Base-by-base conservation (phyloP, 1,284 basidiomycete genomes). In the Cystobasidium sp. region DNA sequence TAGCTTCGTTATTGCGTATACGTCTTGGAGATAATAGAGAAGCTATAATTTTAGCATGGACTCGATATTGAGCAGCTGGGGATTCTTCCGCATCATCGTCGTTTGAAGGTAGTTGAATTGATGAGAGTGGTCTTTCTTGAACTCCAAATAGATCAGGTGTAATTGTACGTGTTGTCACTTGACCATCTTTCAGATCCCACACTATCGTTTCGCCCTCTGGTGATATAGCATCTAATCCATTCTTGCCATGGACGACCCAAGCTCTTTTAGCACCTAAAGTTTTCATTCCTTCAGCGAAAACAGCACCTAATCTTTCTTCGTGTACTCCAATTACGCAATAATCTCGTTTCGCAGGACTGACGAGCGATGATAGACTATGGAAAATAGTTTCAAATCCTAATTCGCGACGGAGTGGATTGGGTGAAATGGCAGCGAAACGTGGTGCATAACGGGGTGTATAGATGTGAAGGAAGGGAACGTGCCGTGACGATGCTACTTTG, bases 351-450 rank as follows among this genome's bases (percentile, higher is more conserved):
- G 92, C 91, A 0, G 96, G 97, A 83, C 97, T 98, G 84, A 97
- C 91, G 51, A 98, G 86, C 0, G 96, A 96, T 0, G 96, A 95
- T 52, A 98, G 87, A 74, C 96, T 85, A 84, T 99, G 98, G 88
- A 98, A 98, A 85, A 99, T 90, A 1, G 96, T 98, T 39, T 94
- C 91, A 85, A 98, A 98, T 75, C 94, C 94, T 65, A 99, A 88
- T 0, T 88, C 84, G 79, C 91, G 90, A 68, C 96, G 90, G 80
- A 91, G 88, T 31, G 61, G 61, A 41, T 63, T 63, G 0, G 95
- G 94, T 0, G 91, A 91, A 77, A 99, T 86, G 76, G 88, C 86
- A 0, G 91, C 92, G 52, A 98, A 87, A 0, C 92, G 84, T 0
- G 95, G 94, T 83, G 98, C 94, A 84, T 94, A 97, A 80, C 94